Percentiles rank a stretch among this genome's conserved stretches.
phyloP scores from a whole-genome alignment of 2,329 filamentous ascomycete species.

The Exutisphaerella laricina region DNA sequence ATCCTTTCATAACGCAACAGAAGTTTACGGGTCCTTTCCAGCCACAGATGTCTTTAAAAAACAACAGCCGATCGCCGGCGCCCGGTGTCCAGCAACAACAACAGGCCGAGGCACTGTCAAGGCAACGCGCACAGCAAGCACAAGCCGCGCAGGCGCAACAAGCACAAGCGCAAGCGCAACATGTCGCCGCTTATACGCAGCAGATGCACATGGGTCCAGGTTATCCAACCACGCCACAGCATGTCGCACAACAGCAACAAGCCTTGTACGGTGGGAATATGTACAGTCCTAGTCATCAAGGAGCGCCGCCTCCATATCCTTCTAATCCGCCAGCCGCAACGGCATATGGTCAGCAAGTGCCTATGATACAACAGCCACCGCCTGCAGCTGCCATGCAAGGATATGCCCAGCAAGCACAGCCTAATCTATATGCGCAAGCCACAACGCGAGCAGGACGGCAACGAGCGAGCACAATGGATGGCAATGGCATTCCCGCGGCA shows the following conservation, averaged over 20 bases:
- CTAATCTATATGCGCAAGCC: constrained; percentile 68
- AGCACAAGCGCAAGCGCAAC: constrained; percentile 31
- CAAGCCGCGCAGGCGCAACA: constrained; percentile 38
- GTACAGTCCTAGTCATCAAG: constrained; percentile 63
- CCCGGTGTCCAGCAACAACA: constrained; percentile 94
- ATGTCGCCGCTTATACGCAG: constrained; percentile 15
- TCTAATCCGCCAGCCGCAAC: constrained; percentile 52
- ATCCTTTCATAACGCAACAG: constrained; percentile 97
- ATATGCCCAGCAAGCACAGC: constrained; percentile 51
- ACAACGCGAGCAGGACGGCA: constrained; percentile 74
- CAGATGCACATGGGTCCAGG: constrained; percentile 28
- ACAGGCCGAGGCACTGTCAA: constrained; percentile 87
- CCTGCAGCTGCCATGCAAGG: constrained; percentile 36
- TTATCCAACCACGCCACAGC: constrained; percentile 40
- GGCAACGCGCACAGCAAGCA: constrained; percentile 68
- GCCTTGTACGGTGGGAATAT: constrained; percentile 68
- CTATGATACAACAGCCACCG: constrained; percentile 54
- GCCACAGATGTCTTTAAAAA: constrained; percentile 93
- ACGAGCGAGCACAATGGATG: constrained; percentile 92
- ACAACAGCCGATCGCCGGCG: constrained; percentile 80
- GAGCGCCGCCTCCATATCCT: constrained; percentile 73
- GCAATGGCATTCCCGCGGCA: constrained; percentile 80
- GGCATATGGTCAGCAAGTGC: constrained; percentile 67
- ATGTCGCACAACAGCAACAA: constrained; percentile 31
- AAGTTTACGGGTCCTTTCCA: constrained; percentile 96